Evolutionary conservation across 2,329 filamentous ascomycete species (phyloP), one percentile per base, ranked within the genome.

Genomic region (Calonectria henricotiae): DNA sequence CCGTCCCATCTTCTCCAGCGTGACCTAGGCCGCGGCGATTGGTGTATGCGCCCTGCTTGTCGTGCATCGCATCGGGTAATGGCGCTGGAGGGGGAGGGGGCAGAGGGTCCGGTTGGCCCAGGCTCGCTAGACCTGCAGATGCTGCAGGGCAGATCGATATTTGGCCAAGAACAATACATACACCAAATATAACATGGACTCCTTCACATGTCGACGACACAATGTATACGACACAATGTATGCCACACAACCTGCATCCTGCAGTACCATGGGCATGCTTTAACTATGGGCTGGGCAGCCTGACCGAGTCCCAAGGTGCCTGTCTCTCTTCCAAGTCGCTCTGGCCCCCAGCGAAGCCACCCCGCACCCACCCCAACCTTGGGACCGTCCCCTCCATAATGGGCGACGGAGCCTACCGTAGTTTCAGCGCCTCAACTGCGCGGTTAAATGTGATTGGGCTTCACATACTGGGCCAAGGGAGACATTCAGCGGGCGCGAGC

Each of bases 61-160:
- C 67, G 54, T 70, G 68, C 68, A 67, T 44, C 39, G 44, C 43
- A n/a, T 60, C 20, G 58, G 46, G 62, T 41, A 58, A 11, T 58
- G 47, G 25, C 43, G 37, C 30, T 37, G 63, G 39, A 46, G 55
- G 58, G 37, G 55, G 25, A 23, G 30, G 55, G 43, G 30, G 65
- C 51, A 41, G 43, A 37, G 61, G 62, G 41, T 35, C 65, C 51
- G 35, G 51, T 58, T 63, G 41, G 60, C 25, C 35, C 39, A 49
- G 27, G 47, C 27, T 41, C 12, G n/a, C n/a, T 35, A 46, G 37
- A 54, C 58, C 62, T 66, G 64, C 58, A 67, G 64, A 58, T 43
- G 54, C 65, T 71, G 69, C 69, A 71, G 39, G 65, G 62, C 62
- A 51, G 67, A 69, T 69, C 67, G 62, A 62, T 58, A 55, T 62